A percentile compares a stretch with the other conserved stretches of the same genome.
Conservation (phyloP, 768 basidiomycete genomes). For the Coprinopsis strossmayeri region DNA sequence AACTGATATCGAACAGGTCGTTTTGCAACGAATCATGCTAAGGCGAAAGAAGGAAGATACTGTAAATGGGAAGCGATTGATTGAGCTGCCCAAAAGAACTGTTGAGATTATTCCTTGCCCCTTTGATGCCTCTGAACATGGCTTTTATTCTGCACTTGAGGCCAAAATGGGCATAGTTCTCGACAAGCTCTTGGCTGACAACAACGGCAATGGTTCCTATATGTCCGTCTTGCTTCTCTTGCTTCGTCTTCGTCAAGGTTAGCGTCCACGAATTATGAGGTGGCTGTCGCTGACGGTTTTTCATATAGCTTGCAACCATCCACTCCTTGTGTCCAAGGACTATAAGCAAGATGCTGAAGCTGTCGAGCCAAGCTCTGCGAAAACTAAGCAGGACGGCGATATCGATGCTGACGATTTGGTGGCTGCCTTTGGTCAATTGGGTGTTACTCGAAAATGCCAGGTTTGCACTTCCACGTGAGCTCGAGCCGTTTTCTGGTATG, state of each 20-base stretch:
- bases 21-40: constrained; percentile 85
- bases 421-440: constrained; percentile 63
- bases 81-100: constrained; percentile 71
- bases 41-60: constrained; percentile 72
- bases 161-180: constrained; percentile 59
- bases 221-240: constrained; percentile 66
- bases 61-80: constrained; percentile 73
- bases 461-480: constrained; percentile 73
- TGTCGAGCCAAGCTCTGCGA: constrained; percentile 54
- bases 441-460: constrained; percentile 67
- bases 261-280: constrained; percentile 13
- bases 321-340: constrained; percentile 72
- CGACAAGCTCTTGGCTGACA: constrained; percentile 55
- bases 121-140: constrained; percentile 71
- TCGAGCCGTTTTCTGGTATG: constrained; percentile 22
- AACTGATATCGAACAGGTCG: constrained; percentile 37
- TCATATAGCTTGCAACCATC: constrained; percentile 83
- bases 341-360: constrained; percentile 71
- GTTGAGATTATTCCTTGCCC: constrained; percentile 69
- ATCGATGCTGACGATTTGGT: constrained; percentile 71
- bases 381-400: constrained; percentile 44
- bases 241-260: constrained; percentile 86
- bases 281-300: neutral
- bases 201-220: constrained; percentile 52
- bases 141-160: constrained; percentile 74